Evolutionary conservation across 257 asterid species (phyloP).

Genomic region (Solanum ossicruentum): DNA sequence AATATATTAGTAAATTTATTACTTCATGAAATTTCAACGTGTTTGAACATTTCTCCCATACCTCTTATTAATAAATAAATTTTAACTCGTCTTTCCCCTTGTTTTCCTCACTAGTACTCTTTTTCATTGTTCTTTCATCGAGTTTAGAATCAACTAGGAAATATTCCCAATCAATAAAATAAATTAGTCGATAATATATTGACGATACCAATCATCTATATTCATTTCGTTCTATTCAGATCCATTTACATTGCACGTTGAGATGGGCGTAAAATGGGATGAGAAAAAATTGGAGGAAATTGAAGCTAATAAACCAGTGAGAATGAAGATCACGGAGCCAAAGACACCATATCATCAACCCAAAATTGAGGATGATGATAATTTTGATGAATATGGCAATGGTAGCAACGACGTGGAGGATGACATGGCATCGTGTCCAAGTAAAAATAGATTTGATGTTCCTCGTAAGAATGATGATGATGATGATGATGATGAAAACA

Average conservation of each 20-base stretch:
- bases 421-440: neutral
- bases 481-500: neutral
- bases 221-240: neutral
- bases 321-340: constrained; percentile 61
- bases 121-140: neutral
- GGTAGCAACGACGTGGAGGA: neutral
- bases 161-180: neutral
- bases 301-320: constrained; percentile 55
- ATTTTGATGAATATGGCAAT: constrained; percentile 12
- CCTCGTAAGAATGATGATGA: neutral
- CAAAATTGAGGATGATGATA: constrained; percentile 18
- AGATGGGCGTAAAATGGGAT: constrained; percentile 36
- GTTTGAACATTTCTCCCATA: neutral
- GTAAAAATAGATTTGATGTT: neutral
- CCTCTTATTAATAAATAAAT: neutral
- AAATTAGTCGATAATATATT: neutral
- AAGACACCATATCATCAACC: constrained; percentile 61
- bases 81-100: neutral
- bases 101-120: neutral
- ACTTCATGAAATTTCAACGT: neutral
- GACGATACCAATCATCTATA: neutral
- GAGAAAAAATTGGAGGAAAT: constrained; percentile 54
- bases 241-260: neutral
- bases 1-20: neutral
- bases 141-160: neutral